phyloP scores from a whole-genome alignment of 768 basidiomycete genomes.

The Lenzites betulinus region DNA sequence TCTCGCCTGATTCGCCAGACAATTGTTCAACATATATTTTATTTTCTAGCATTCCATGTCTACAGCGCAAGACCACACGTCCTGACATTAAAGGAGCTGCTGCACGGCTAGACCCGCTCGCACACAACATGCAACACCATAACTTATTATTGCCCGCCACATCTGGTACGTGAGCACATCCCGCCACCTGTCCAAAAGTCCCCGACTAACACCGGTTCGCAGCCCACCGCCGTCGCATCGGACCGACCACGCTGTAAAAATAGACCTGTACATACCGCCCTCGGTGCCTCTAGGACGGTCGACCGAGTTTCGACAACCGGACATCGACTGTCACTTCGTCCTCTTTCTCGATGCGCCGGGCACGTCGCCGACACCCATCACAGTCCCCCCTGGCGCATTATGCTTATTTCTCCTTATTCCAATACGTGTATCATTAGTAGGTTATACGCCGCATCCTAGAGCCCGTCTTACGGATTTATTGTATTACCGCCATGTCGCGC shows the following conservation, averaged over 20 bases:
- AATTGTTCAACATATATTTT: neutral
- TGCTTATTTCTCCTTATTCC: no score
- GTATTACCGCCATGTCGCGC: no score
- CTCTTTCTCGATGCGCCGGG: no score
- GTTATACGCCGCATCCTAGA: no score
- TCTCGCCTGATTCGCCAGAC: neutral
- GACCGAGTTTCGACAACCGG: neutral
- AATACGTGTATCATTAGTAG: no score
- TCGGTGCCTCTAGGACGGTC: neutral
- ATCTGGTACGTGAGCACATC: no score
- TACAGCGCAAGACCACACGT: constrained; percentile 18
- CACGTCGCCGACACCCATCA: no score
- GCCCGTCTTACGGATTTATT: no score
- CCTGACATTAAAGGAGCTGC: constrained; percentile 17
- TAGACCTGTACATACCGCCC: neutral
- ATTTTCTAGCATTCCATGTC: constrained; percentile 6
- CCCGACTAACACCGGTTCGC: neutral
- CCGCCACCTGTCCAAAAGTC: neutral
- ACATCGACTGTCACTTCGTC: no score
- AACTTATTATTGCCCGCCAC: neutral
- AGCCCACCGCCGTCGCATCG: neutral
- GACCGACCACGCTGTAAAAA: neutral
- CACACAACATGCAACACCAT: neutral
- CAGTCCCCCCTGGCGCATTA: no score
- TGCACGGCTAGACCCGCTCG: constrained; percentile 10